Base-by-base conservation (phyloP, 805 yeast species). In the Lachancea quebecensis region DNA sequence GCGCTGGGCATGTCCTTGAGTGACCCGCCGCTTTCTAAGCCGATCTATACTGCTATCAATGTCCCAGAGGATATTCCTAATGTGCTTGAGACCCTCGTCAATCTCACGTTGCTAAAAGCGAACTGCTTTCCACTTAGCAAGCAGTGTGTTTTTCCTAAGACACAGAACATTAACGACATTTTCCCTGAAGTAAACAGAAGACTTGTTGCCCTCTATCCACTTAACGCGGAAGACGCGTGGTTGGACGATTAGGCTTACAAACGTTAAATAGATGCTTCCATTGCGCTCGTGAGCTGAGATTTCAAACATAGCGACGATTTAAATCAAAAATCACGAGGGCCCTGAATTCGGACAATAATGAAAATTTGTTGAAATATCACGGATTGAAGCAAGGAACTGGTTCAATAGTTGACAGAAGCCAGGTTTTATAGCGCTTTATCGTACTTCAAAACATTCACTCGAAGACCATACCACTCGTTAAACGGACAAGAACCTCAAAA, bases 171-270 rank as follows among this genome's bases (percentile, higher is more conserved):
- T 4, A 42, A 43, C 14, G 59, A 55, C 27, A 56, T 64, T 3
- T 49, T 64, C 41, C 68, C 68, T 9, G 38, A 51, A 0, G 50
- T 62, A 4, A 57, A 57, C 27, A 59, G 56, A 32, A 56, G 55
- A 35, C 53, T 62, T 10, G 44, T 57, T 11, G 42, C 53, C 18
- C 50, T 52, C 44, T 64, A 60, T 44, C 58, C 65, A 6, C 43
- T 60, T 25, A 56, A 61, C 39, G 39, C 49, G 7, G 65, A 59
- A 12, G 67, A 62, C 38, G 43, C 62, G 3, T 63, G 67, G 67
- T 51, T 61, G 16, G 59, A 55, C 38, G 57, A 41, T 15, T 48
- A 44, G 42, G 15, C 12, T 7, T 9, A 10, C 14, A 17, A 10
- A 18, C 5, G 15, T 16, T 12, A 21, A 15, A n/a, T 21, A 21